Conservation (phyloP, 495 filamentous ascomycete species). For the Penicillium flavigenum region DNA sequence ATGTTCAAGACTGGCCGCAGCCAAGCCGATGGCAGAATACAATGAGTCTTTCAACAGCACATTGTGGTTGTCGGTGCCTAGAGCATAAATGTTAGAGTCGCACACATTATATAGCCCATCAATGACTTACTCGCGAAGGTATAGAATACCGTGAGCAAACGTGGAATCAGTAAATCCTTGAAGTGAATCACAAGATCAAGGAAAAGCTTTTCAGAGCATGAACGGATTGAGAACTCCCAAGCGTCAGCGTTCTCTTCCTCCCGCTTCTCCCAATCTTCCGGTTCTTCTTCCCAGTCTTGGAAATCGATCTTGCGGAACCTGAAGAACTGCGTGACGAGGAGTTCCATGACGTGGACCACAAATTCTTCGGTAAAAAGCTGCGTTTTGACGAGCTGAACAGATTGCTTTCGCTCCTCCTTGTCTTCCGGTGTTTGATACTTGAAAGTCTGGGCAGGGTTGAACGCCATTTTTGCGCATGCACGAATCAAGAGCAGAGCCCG, state of each 20-base stretch:
- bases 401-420: constrained; percentile 65
- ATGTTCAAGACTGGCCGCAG: constrained; percentile 69
- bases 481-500: constrained; percentile 81
- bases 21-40: constrained; percentile 87
- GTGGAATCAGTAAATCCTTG: constrained; percentile 71
- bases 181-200: constrained; percentile 86
- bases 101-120: neutral
- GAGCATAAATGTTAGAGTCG: constrained; percentile 2
- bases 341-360: constrained; percentile 74
- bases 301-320: constrained; percentile 82
- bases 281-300: constrained; percentile 85
- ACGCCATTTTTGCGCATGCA: constrained; percentile 78
- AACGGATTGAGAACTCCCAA: constrained; percentile 84
- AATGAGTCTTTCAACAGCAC: constrained; percentile 87
- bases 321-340: constrained; percentile 83
- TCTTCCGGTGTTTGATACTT: constrained; percentile 70
- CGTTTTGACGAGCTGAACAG: constrained; percentile 62
- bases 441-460: constrained; percentile 75
- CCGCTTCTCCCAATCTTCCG: constrained; percentile 86
- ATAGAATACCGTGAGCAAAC: constrained; percentile 75
- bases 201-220: constrained; percentile 91
- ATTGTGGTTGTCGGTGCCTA: constrained; percentile 59
- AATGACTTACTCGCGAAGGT: constrained; percentile 60
- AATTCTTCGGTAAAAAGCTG: constrained; percentile 73
- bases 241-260: constrained; percentile 77